Evolutionary conservation across 129 eudicot species (phyloP), one percentile per base, ranked within the genome.

Genomic region (Artemisia tridentata): DNA sequence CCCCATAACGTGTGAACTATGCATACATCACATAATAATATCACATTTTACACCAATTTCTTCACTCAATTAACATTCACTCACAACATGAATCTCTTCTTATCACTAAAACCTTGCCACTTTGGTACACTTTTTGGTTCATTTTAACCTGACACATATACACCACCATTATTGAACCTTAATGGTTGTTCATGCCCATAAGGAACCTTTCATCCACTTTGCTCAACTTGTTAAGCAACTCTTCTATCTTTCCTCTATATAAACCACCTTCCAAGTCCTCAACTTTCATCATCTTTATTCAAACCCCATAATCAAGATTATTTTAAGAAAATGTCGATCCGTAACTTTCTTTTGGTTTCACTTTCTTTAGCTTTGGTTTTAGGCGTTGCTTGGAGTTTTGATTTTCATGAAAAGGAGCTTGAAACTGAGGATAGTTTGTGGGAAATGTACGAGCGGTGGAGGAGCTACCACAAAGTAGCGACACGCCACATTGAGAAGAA

Each of bases 381-480:
- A 48, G 65, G 78, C 1, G 70, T 86, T 1, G 73, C 81, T 3
- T 67, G 73, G 72, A 55, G 88, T 75, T 88, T 91, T 13, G 92
- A 91, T 57, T 91, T 76, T 74, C 90, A 88, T 21, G 96, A 88
- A 78, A 74, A 76, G 51, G 96, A 91, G 78, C 63, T 91, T 23
- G 98, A 88, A 60, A 82, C 91, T 0, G 96, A 91, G 11, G 91
- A 91, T 45, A 68, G 83, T 23, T 55, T 91, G 17, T 86, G 96
- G 96, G 83, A 75, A 2, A 54, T 91, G 86, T 91, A 88, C 67
- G 96, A 91, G 78, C 62, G 96, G 80, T 91, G 98, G 98, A 73
- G 98, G 71, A 86, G 86, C 84, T 83, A 82, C 79, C 95, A 91
- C 80, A 84, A 95, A 2, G 75, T 84, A 74, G 84, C 98, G 0